phyloP scores from a whole-genome alignment of 73 alveolate genomes.

The Paramecium octaurelia region DNA sequence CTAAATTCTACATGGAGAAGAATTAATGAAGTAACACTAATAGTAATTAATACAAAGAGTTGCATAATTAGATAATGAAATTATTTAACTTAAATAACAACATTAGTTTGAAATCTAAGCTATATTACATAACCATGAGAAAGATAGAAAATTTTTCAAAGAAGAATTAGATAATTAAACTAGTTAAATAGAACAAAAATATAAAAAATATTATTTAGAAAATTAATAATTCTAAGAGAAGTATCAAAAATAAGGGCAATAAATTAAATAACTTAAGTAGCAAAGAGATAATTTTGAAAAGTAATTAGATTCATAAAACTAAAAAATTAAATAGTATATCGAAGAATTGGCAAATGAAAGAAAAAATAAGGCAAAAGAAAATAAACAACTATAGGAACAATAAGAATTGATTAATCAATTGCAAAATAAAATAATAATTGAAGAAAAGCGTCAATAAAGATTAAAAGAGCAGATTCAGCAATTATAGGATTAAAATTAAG shows the following conservation, averaged over 20 bases:
- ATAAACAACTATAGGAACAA: neutral
- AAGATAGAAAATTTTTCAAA: neutral
- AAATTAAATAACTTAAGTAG: neutral
- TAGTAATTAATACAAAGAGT: neutral
- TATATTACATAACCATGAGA: neutral
- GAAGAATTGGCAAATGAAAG: slow-evolving; percentile 5
- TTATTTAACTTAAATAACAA: neutral
- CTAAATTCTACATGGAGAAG: neutral
- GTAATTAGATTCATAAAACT: neutral
- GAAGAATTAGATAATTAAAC: neutral
- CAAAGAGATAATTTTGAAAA: neutral
- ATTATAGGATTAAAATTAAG: neutral
- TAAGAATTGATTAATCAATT: neutral
- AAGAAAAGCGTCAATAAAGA: neutral
- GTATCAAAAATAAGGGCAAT: neutral
- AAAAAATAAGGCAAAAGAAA: neutral
- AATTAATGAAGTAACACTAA: neutral
- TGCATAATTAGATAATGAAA: neutral
- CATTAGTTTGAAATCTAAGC: neutral
- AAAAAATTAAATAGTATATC: neutral
- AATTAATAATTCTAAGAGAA: neutral
- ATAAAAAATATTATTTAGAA: slow-evolving; percentile 1
- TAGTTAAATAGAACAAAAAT: neutral
- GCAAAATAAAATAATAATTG: neutral
- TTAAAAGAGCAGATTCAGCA: neutral